A percentile compares a stretch with the other conserved stretches of the same genome.
Evolutionary conservation across 345 rosid genomes (phyloP).

Genomic region (Hypericum perforatum): DNA sequence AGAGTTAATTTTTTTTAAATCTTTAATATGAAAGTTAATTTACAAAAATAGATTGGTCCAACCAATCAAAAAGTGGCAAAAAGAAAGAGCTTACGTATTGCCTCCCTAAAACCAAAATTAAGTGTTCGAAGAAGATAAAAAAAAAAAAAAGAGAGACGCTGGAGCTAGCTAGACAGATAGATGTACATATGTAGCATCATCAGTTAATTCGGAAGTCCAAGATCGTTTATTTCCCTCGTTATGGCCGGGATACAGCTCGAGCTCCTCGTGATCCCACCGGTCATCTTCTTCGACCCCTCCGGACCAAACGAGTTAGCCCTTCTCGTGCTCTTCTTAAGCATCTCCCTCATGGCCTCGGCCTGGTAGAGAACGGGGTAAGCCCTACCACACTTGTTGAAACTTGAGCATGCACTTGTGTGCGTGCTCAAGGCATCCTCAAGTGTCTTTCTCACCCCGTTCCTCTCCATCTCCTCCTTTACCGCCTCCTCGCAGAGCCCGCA

Average conservation of each 20-base stretch:
- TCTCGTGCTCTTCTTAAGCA: slow-evolving; percentile 42
- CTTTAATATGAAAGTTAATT: no score
- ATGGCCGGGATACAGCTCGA: slow-evolving; percentile 85
- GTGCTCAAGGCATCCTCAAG: slow-evolving; percentile 52
- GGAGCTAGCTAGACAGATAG: no score
- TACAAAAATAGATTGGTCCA: no score
- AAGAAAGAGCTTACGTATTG: no score
- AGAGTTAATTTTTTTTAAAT: no score
- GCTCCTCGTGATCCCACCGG: slow-evolving; percentile 51
- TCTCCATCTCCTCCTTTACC: slow-evolving; percentile 77
- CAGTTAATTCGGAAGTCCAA: slow-evolving; percentile 1
- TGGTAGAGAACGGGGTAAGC: slow-evolving; percentile 69
- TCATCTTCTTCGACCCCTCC: slow-evolving; percentile 29
- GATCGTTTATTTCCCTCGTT: slow-evolving; percentile 38
- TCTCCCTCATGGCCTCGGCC: slow-evolving; percentile 84
- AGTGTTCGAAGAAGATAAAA: no score
- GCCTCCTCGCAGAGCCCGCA: slow-evolving; percentile 88
- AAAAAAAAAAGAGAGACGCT: no score
- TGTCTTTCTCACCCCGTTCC: slow-evolving; percentile 27
- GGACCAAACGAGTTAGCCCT: slow-evolving; percentile 48
- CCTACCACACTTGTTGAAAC: slow-evolving; percentile 73
- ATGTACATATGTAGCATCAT: no score
- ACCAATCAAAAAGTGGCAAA: no score
- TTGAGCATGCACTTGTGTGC: slow-evolving; percentile 68
- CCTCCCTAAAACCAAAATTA: no score